Evolutionary conservation across 2,329 filamentous ascomycete genomes (phyloP), one percentile per base, ranked within the genome.

Genomic region (Colletotrichum sidae): DNA sequence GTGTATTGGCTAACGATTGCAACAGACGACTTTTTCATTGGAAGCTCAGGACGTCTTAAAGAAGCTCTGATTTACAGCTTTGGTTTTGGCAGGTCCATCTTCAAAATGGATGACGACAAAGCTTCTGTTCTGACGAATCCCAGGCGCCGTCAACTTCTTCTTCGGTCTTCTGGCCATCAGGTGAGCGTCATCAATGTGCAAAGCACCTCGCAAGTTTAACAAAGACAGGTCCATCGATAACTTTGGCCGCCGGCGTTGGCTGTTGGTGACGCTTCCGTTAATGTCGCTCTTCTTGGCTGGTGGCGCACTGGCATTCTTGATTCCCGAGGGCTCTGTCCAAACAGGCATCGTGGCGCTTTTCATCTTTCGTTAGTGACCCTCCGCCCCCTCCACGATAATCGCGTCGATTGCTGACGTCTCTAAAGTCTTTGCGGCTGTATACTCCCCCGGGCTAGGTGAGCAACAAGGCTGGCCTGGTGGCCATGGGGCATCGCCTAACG

Each of bases 21-120:
- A 8, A 41, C 25, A 52, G 49, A 52, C n/a, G 49, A 52, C 49
- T 52, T 52, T 15, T 52, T 52, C 35, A 41, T 52, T n/a, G 34
- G n/a, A 5, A 2, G 2, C 2, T 10, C 33, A 9, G 35, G 13
- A 9, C 33, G 34, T 8, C 35, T 15, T 8, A 37, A 39, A 15
- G 39, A 38, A 13, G 49, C 34, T 3, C 35, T 52, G 0, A 34
- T 52, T 1, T 52, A 52, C 35, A 52, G 49, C 2, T 38, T 52
- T 17, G 49, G 49, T 2, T 52, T 8, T 1, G 49, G 49, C 25
- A 41, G 13, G 35, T n/a, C 12, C 2, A 8, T 10, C 7, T 9
- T 35, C 15, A 5, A 49, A 12, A 0, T 12, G 6, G 25, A 25
- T 5, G 25, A 41, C 38, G 38, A 41, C 38, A 1, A 9, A 41